Percentiles rank a stretch among this genome's conserved stretches.
phyloP scores from a whole-genome alignment of 768 basidiomycete species.

The Boletellus emodensis region DNA sequence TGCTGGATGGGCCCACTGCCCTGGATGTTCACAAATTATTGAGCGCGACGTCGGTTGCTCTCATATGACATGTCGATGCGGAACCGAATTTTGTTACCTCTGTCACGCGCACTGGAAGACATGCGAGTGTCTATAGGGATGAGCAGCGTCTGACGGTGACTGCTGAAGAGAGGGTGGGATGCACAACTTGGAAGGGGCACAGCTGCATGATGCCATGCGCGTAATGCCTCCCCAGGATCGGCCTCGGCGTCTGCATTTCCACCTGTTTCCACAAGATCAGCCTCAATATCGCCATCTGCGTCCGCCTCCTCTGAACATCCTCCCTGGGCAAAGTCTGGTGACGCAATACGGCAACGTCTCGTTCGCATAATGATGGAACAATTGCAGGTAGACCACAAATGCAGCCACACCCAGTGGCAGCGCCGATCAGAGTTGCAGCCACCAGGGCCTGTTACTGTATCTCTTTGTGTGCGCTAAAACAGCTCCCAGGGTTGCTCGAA shows the following conservation, averaged over 20 bases:
- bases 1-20: slow-evolving; percentile 37
- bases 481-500: background rate
- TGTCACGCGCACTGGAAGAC: slow-evolving; percentile 58
- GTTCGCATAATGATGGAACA: slow-evolving; percentile 34
- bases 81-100: slow-evolving; percentile 42
- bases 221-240: too few species aligned
- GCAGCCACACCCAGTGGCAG: slow-evolving; percentile 42
- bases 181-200: slow-evolving; percentile 26
- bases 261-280: background rate
- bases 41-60: slow-evolving; percentile 36
- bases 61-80: slow-evolving; percentile 41
- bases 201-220: too few species aligned
- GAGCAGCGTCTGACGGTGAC: slow-evolving; percentile 38
- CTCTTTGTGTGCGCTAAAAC: background rate
- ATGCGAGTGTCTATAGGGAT: slow-evolving; percentile 64
- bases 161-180: slow-evolving; percentile 45
- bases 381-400: slow-evolving; percentile 54
- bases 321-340: background rate
- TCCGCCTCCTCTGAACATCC: slow-evolving; percentile 1
- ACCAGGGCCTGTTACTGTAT: slow-evolving; percentile 6
- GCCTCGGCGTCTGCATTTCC: slow-evolving; percentile 11
- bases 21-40: slow-evolving; percentile 37
- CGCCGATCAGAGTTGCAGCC: slow-evolving; percentile 42
- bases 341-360: slow-evolving; percentile 13
- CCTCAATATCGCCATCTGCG: background rate